Evolutionary conservation across 805 yeast species (phyloP).

Genomic region (Saturnispora zaruensis): DNA sequence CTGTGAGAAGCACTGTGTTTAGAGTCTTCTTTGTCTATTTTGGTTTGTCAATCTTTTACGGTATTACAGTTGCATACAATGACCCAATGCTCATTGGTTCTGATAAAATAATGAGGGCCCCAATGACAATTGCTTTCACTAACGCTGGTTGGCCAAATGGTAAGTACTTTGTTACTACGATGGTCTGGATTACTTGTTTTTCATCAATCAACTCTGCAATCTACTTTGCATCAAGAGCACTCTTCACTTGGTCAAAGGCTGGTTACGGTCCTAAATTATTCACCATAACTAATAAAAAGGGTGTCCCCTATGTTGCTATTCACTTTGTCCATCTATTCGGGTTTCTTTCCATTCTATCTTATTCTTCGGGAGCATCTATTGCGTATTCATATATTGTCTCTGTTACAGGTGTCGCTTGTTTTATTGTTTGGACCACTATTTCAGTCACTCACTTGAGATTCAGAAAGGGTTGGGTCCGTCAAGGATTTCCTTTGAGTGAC

Average conservation of each 20-base stretch:
- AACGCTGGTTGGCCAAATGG: conserved; percentile 46
- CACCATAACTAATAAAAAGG: conserved; percentile 42
- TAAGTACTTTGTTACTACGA: conserved; percentile 50
- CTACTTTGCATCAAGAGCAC: conserved; percentile 60
- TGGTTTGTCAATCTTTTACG: conserved; percentile 47
- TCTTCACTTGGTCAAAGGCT: conserved; percentile 54
- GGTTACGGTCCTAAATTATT: conserved; percentile 40
- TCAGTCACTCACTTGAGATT: conserved; percentile 50
- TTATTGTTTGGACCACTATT: conserved; percentile 59
- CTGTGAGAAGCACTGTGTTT: conserved; percentile 53
- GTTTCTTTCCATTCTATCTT: conserved; percentile 46
- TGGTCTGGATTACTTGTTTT: conserved; percentile 53
- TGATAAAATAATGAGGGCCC: conserved; percentile 36
- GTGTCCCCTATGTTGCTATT: conserved; percentile 59
- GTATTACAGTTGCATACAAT: conserved; percentile 50
- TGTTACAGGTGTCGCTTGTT: conserved; percentile 58
- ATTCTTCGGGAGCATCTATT: conserved; percentile 48
- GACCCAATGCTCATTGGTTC: conserved; percentile 36
- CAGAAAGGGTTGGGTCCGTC: conserved; percentile 37
- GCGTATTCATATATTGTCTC: conserved; percentile 56
- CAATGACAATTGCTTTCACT: conserved; percentile 40
- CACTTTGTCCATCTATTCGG: conserved; percentile 47
- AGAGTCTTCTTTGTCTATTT: conserved; percentile 43
- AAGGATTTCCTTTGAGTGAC: conserved; percentile 37
- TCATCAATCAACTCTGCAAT: conserved; percentile 65